These are phyloP conservation scores for Diaporthe vaccinii DNA, from an alignment of 2,329 filamentous ascomycete species.

Conservation along the genomic window DNA sequence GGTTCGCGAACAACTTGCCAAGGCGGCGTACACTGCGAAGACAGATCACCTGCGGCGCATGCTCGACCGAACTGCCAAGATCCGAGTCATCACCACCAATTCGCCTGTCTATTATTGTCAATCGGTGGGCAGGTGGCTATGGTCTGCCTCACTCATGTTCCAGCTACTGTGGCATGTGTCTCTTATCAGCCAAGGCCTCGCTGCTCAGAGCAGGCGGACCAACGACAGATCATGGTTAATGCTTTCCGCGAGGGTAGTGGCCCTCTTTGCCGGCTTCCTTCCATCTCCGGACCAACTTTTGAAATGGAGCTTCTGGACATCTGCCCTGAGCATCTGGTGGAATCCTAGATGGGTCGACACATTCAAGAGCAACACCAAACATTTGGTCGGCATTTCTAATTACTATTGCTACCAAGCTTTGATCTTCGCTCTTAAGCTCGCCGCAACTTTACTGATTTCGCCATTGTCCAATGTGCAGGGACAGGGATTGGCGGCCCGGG, in stretches of 20 bases:
- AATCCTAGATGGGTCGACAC: slow-evolving; percentile 75
- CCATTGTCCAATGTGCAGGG: slow-evolving; percentile 56
- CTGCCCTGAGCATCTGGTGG: slow-evolving; percentile 73
- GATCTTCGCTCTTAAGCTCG: slow-evolving; percentile 67
- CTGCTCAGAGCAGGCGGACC: slow-evolving; percentile 7
- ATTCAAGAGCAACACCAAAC: slow-evolving; percentile 70
- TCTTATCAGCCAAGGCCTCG: slow-evolving; percentile 48
- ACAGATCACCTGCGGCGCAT: slow-evolving; percentile 83
- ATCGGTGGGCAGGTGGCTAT: slow-evolving; percentile 58
- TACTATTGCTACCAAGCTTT: slow-evolving; percentile 77
- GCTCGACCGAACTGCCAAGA: slow-evolving; percentile 74
- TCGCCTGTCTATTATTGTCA: slow-evolving; percentile 60
- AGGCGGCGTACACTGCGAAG: slow-evolving; percentile 84
- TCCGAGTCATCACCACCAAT: slow-evolving; percentile 55
- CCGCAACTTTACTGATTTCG: slow-evolving; percentile 58
- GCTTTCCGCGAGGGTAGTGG: slow-evolving; percentile 22
- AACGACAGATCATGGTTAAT: slow-evolving; percentile 44
- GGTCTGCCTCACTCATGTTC: slow-evolving; percentile 61
- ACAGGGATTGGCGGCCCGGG: slow-evolving; percentile 55
- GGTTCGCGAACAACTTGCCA: slow-evolving; percentile 77
- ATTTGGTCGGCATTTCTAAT: slow-evolving; percentile 70
- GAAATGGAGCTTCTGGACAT: slow-evolving; percentile 62
- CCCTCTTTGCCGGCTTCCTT: slow-evolving; percentile 53
- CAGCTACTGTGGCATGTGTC: slow-evolving; percentile 66
- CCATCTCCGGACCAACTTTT: slow-evolving; percentile 58